These are phyloP conservation scores for Ephemerocybe angulata DNA, from an alignment of 768 basidiomycete species.

Conservation along the genomic window DNA sequence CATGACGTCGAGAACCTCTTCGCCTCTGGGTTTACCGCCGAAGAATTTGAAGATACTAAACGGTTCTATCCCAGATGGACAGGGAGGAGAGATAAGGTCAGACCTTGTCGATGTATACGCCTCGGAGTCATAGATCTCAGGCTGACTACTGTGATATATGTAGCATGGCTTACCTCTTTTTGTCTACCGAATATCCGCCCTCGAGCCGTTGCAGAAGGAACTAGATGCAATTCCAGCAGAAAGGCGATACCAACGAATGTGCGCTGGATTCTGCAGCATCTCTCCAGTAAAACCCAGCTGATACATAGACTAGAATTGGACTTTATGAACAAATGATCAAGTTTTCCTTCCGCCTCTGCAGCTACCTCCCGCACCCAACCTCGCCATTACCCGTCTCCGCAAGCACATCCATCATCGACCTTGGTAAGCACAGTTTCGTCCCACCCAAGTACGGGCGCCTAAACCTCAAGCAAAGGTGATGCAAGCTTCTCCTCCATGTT, in stretches of 20 bases:
- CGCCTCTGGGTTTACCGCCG: slow-evolving; percentile 44
- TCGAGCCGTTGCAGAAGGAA: slow-evolving; percentile 57
- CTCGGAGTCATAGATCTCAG: not conserved
- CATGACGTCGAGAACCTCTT: slow-evolving; percentile 63
- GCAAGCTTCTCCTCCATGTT: slow-evolving; percentile 65
- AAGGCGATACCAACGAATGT: slow-evolving; percentile 70
- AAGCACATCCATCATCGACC: slow-evolving; percentile 68
- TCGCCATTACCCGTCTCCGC: slow-evolving; percentile 54
- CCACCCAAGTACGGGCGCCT: not conserved
- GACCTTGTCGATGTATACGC: slow-evolving; percentile 9
- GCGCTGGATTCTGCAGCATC: slow-evolving; percentile 20
- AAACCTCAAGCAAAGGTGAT: slow-evolving; percentile 20
- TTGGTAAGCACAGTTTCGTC: slow-evolving; percentile 25
- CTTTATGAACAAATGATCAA: slow-evolving; percentile 66
- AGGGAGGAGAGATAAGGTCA: slow-evolving; percentile 70
- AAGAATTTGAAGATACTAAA: slow-evolving; percentile 58
- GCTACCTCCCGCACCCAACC: slow-evolving; percentile 51
- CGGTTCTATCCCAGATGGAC: slow-evolving; percentile 81
- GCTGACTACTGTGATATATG: not conserved
- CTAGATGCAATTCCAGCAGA: slow-evolving; percentile 50
- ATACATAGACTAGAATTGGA: slow-evolving; percentile 41
- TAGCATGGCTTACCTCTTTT: slow-evolving; percentile 70
- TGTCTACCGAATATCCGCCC: slow-evolving; percentile 69
- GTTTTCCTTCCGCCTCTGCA: slow-evolving; percentile 64
- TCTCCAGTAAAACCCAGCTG: not conserved